phyloP scores from a whole-genome alignment of 2,329 filamentous ascomycete genomes.

The Xylariaceae sp. region DNA sequence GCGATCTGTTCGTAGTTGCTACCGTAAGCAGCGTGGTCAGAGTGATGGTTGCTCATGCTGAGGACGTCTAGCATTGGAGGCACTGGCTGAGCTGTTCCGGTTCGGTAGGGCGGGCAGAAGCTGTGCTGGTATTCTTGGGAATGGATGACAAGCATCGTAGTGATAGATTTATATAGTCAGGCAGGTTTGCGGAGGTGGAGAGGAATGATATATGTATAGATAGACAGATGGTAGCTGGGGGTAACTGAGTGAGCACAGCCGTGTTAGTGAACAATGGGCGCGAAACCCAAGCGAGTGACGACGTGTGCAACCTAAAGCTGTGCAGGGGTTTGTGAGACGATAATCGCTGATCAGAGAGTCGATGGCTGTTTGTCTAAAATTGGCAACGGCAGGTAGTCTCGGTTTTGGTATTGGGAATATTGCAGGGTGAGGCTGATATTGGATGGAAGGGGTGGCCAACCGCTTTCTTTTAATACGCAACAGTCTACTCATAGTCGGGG shows the following conservation, averaged over 20 bases:
- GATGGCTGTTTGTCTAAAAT: slow-evolving; percentile 1
- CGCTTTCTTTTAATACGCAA: neutral
- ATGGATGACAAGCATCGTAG: slow-evolving; percentile 1
- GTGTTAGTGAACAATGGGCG: neutral
- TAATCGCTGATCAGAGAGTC: neutral
- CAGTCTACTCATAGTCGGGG: neutral
- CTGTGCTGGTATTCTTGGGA: slow-evolving; percentile 9
- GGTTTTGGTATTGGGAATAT: neutral
- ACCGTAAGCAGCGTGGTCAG: slow-evolving; percentile 17
- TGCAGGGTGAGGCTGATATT: slow-evolving; percentile 2
- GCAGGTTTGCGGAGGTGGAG: neutral
- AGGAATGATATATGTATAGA: neutral
- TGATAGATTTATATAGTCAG: neutral
- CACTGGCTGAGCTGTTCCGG: slow-evolving; percentile 5
- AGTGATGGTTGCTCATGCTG: slow-evolving; percentile 12
- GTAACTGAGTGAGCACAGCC: no score
- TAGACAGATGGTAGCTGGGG: no score
- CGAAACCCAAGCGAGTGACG: neutral
- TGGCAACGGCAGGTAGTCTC: neutral
- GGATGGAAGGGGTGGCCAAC: neutral
- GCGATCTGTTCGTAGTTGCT: slow-evolving; percentile 42
- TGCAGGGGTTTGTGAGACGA: slow-evolving; percentile 1
- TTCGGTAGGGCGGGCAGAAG: slow-evolving; percentile 7
- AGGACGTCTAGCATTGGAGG: slow-evolving; percentile 11
- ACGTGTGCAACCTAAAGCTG: slow-evolving; percentile 1